Conservation (phyloP, 176 grass and related monocot genomes). For the Alloteropsis semialata region DNA sequence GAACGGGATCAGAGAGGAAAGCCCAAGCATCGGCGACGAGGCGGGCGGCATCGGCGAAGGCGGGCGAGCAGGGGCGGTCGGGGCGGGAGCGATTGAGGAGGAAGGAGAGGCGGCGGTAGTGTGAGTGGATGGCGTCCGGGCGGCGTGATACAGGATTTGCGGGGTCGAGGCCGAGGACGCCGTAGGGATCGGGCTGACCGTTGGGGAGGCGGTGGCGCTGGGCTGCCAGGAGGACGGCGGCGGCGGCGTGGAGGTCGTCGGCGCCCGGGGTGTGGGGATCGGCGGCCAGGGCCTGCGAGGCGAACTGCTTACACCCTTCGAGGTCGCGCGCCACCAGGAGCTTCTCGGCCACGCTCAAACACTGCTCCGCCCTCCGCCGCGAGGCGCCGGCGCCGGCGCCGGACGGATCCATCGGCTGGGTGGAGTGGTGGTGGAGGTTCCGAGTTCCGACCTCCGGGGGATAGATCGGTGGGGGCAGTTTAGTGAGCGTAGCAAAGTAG, state of each 20-base stretch:
- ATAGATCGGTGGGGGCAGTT: constrained; percentile 10
- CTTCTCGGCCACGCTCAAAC: constrained; percentile 50
- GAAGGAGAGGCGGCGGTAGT: constrained; percentile 60
- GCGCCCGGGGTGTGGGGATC: constrained; percentile 60
- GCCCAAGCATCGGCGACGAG: constrained; percentile 54
- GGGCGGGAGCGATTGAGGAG: constrained; percentile 44
- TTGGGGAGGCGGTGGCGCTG: constrained; percentile 37
- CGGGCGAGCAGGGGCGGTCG: constrained; percentile 17
- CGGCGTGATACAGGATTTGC: constrained; percentile 32
- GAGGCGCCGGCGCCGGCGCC: constrained; percentile 27
- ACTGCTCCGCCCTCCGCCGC: constrained; percentile 43
- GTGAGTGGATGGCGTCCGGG: constrained; percentile 38
- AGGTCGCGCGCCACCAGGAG: constrained; percentile 64
- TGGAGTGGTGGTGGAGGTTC: not conserved
- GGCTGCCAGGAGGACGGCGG: constrained; percentile 53
- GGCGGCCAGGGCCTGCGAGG: constrained; percentile 52
- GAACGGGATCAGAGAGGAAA: constrained; percentile 58
- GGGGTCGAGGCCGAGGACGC: constrained; percentile 62
- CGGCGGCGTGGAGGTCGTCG: constrained; percentile 57
- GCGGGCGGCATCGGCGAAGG: constrained; percentile 52
- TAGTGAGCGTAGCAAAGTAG: constrained; percentile 7
- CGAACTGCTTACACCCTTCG: constrained; percentile 73
- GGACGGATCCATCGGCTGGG: constrained; percentile 43
- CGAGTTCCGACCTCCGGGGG: not conserved
- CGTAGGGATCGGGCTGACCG: constrained; percentile 64